Evolutionary conservation across 1,284 basidiomycete genomes (phyloP), one percentile per base, ranked within the genome.

Genomic region (Pseudozyma sp.): DNA sequence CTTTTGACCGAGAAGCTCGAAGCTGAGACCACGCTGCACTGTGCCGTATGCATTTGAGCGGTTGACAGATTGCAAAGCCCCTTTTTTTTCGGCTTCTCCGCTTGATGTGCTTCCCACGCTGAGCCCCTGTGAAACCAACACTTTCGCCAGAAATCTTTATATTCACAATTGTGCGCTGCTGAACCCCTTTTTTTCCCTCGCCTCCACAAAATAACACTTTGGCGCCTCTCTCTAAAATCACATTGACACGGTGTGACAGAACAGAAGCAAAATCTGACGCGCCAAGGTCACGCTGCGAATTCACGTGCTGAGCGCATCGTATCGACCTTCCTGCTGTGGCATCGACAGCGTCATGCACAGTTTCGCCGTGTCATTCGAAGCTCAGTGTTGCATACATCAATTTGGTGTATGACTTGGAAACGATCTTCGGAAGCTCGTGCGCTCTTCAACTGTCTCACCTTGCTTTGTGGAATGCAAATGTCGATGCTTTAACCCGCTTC

Each of bases 201-300:
- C 53, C 60, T 57, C 49, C 60, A 63, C 60, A 62, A 56, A 38
- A 50, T 13, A 12, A 62, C 47, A 42, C 34, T n/a, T 55, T 38
- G 19, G 25, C 25, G 25, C 25, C 25, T 31, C 25, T 31, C 25
- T 31, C 25, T 40, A 40, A 40, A 40, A n/a, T 40, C 39, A 40
- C 39, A 40, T 12, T 31, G 3, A 31, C 25, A 40, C 11, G 16
- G 9, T 40, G 39, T 40, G 39, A 40, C 16, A 4, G 16, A n/a
- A 40, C 12, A 40, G 39, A 40, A n/a, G 16, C 12, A 40, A 14
- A 39, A 31, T 31, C 6, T 31, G 6, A 31, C 25, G 25, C 25
- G 25, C 25, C 25, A 31, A 31, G 25, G 25, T 31, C 25, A 31
- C 25, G 25, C 25, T 31, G 25, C 25, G 25, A 3, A 31, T 31